Evolutionary conservation across 2,329 filamentous ascomycete genomes (phyloP).

Genomic region (Dactylellina parvicollis): DNA sequence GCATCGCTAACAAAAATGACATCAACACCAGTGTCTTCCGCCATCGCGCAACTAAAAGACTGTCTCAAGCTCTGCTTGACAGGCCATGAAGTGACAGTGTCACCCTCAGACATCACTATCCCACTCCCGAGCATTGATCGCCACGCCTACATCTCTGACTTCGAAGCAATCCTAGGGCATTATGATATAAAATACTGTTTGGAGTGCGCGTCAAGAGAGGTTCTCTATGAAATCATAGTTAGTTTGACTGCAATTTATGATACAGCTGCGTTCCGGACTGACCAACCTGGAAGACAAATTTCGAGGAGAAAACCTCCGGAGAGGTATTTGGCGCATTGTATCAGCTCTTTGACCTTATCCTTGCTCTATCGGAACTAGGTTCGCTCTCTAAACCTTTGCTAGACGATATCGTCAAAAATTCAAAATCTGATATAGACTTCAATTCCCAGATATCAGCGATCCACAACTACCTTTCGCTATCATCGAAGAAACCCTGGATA

Average conservation of each 20-base stretch:
- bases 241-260: neutral
- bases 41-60: constrained; percentile 18
- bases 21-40: neutral
- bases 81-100: neutral
- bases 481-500: constrained; percentile 93
- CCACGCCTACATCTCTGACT: constrained; percentile 3
- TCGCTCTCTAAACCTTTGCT: constrained; percentile 63
- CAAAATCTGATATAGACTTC: neutral
- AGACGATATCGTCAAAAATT: neutral
- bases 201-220: constrained; percentile 45
- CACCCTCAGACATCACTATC: neutral
- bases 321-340: constrained; percentile 34
- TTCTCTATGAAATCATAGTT: constrained; percentile 52
- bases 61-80: constrained; percentile 4
- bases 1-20: neutral
- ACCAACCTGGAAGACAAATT: constrained; percentile 18
- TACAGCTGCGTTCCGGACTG: neutral
- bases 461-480: constrained; percentile 86
- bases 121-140: neutral
- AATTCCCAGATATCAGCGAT: constrained; percentile 69
- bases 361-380: constrained; percentile 83
- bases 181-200: constrained; percentile 40
- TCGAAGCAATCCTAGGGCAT: constrained; percentile 2
- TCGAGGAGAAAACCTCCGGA: constrained; percentile 1
- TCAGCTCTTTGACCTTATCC: constrained; percentile 83